Base-by-base conservation (phyloP, 2,329 filamentous ascomycete species). In the Sporothrix pseudoabietina region DNA sequence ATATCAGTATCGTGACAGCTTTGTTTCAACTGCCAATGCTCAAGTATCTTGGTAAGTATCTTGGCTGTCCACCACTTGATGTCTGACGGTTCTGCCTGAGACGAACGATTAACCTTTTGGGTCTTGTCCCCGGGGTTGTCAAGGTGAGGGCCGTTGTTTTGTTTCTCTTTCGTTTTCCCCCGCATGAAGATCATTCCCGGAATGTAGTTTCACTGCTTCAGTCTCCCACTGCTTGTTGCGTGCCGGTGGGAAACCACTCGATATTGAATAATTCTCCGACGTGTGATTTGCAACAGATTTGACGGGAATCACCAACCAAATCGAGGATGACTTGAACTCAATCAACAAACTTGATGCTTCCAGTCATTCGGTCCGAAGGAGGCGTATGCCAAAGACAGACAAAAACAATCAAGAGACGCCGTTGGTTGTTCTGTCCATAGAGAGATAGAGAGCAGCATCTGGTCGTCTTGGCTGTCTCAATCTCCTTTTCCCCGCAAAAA, bases 261-360 rank as follows among this genome's bases (percentile, higher is more conserved):
- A 47, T 54, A 39, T 66, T 14, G 3, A 66, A 16, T n/a, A 44
- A 47, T 59, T 59, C 69, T 59, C 69, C 69, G 69, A 71, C 69
- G 69, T 71, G 35, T 71, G 69, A 71, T 71, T 70, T 70, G 16
- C 68, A 66, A 22, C 35, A 41, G 19, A n/a, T 22, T 63, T 12
- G 19, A 41, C 19, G 4, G 59, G 16, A 6, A 4, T 14, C 61
- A 66, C 9, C 61, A 26, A 65, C 7, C 44, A 30, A 16, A 16
- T 4, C 5, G n/a, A 16, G 3, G 8, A 44, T 1, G 22, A 2
- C 39, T n/a, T 10, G 41, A 26, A 16, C 30, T n/a, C 39, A 35
- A 35, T 35, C 35, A 7, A n/a, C 30, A 32, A 26, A 8, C 16
- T 35, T 12, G 44, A 69, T 22, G 14, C 8, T 30, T 22, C 35